phyloP scores from a whole-genome alignment of 2,329 filamentous ascomycete species.

The Emericellopsis atlantica region DNA sequence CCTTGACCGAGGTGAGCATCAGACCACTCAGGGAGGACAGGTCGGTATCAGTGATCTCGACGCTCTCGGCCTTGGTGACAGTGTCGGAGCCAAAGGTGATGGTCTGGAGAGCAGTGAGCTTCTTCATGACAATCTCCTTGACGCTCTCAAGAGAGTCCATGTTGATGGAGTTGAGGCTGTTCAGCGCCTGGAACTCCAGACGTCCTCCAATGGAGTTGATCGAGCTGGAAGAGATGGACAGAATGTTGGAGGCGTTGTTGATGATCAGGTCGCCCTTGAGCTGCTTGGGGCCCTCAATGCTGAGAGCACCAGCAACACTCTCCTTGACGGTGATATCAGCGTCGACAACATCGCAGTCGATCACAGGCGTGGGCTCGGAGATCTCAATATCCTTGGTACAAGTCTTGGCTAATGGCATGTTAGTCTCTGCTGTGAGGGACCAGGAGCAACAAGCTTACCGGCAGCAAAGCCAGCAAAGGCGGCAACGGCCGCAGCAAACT shows the following conservation, averaged over 20 bases:
- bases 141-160: conserved; percentile 55
- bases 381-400: conserved; percentile 46
- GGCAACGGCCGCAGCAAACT: conserved; percentile 30
- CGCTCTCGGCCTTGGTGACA: conserved; percentile 53
- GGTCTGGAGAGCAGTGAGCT: conserved; percentile 46
- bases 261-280: conserved; percentile 46
- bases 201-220: conserved; percentile 53
- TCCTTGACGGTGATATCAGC: conserved; percentile 56
- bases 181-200: conserved; percentile 60
- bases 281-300: conserved; percentile 44
- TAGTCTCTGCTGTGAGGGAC: background rate
- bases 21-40: conserved; percentile 70
- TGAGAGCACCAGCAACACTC: conserved; percentile 41
- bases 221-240: conserved; percentile 45
- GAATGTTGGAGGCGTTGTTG: conserved; percentile 48
- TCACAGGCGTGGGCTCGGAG: conserved; percentile 44
- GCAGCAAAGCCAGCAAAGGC: conserved; percentile 27
- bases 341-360: conserved; percentile 57
- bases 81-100: conserved; percentile 36
- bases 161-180: conserved; percentile 54
- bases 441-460: conserved; percentile 19
- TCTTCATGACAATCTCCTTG: conserved; percentile 54
- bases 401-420: conserved; percentile 13
- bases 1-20: conserved; percentile 58
- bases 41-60: conserved; percentile 78